Conservation (phyloP, 2,329 filamentous ascomycete species). For the Cladosporium velox region DNA sequence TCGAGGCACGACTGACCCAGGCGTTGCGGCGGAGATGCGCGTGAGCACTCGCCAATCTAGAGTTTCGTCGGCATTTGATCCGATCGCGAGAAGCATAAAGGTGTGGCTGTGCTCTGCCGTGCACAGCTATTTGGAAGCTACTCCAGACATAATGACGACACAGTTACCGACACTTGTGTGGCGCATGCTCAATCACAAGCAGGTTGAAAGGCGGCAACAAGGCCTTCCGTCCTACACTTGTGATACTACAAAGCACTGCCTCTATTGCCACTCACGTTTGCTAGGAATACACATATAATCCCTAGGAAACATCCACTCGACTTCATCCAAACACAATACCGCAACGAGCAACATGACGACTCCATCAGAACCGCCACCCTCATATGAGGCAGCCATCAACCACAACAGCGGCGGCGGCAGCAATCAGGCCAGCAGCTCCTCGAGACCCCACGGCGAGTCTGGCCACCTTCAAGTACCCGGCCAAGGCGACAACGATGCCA, state of each 20-base stretch:
- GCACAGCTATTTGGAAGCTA: background rate
- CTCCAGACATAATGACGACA: background rate
- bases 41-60: background rate
- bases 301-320: background rate
- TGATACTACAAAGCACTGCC: constrained; percentile 1
- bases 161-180: background rate
- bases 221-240: background rate
- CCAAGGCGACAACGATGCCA: constrained; percentile 46
- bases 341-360: background rate
- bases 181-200: background rate
- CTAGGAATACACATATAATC: background rate
- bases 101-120: background rate
- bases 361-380: constrained; percentile 17
- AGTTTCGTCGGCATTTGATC: constrained; percentile 7
- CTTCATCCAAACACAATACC: background rate
- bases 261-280: background rate
- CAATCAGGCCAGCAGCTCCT: constrained; percentile 18
- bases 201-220: background rate
- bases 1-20: background rate
- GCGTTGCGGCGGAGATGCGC: background rate
- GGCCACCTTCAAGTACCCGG: constrained; percentile 15
- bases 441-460: constrained; percentile 10
- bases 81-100: background rate
- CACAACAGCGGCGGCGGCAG: constrained; percentile 1
- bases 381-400: constrained; percentile 13